Conservation (phyloP, 2,329 filamentous ascomycete genomes). For the Fusarium sp. region DNA sequence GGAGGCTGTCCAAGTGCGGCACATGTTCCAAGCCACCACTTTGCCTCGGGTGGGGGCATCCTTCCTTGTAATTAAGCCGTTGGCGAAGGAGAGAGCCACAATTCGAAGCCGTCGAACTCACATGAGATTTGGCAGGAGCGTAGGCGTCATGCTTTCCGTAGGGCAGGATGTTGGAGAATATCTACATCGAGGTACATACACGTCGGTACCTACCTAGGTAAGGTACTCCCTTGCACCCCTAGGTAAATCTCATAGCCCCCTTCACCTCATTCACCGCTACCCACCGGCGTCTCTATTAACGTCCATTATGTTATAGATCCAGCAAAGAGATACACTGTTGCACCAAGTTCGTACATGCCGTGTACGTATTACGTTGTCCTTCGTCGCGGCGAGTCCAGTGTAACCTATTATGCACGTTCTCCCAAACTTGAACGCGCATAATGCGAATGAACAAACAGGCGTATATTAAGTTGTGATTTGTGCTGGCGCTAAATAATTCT, state of each 20-base stretch:
- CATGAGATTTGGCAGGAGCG: slow-evolving; percentile 30
- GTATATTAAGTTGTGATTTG: background rate
- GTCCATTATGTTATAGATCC: background rate
- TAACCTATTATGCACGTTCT: background rate
- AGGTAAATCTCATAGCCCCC: background rate
- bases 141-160: slow-evolving; percentile 9
- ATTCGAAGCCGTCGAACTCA: slow-evolving; percentile 20
- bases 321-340: slow-evolving; percentile 4
- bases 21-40: slow-evolving; percentile 36
- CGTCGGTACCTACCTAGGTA: background rate
- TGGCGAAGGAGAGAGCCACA: slow-evolving; percentile 26
- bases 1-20: slow-evolving; percentile 26
- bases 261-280: slow-evolving; percentile 21
- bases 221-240: background rate
- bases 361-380: slow-evolving; percentile 14
- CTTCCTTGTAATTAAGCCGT: slow-evolving; percentile 33
- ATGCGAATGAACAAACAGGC: background rate
- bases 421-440: background rate
- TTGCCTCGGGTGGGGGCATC: slow-evolving; percentile 12
- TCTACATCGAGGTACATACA: slow-evolving; percentile 6
- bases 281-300: background rate
- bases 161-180: background rate
- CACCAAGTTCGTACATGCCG: slow-evolving; percentile 37
- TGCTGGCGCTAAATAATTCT: background rate
- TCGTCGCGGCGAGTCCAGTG: slow-evolving; percentile 13